Percentiles rank a stretch among this genome's conserved stretches.
Conservation (phyloP, 2,329 filamentous ascomycete species). For the Neurospora sp. region DNA sequence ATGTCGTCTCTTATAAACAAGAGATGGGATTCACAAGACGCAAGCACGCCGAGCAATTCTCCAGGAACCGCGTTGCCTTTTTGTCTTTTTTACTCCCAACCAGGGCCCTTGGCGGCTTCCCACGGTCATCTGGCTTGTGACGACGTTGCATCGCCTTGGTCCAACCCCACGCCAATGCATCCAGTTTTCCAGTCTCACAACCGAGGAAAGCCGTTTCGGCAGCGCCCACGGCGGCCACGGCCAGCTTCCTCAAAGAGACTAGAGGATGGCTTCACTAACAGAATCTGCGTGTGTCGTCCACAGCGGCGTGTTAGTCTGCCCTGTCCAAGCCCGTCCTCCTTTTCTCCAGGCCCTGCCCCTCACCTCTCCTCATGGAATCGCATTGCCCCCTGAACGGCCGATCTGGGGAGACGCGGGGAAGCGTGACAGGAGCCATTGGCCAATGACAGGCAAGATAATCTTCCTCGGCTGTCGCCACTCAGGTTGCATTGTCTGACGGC, state of each 20-base stretch:
- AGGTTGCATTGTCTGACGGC: neutral
- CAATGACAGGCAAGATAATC: slow-evolving; percentile 8
- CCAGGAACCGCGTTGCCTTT: neutral
- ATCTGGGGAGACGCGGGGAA: slow-evolving; percentile 5
- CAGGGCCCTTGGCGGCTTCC: neutral
- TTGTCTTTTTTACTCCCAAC: neutral
- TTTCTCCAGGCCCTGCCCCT: slow-evolving; percentile 7
- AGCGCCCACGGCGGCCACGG: neutral
- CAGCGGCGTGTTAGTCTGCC: neutral
- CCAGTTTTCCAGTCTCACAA: slow-evolving; percentile 6
- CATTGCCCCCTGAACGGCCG: slow-evolving; percentile 15
- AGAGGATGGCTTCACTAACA: neutral
- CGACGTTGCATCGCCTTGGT: neutral
- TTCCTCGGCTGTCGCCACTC: slow-evolving; percentile 7
- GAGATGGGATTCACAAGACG: neutral
- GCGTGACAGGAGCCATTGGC: slow-evolving; percentile 12
- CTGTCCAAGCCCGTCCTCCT: neutral
- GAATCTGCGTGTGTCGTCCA: neutral
- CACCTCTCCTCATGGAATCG: slow-evolving; percentile 4
- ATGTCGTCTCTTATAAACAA: neutral
- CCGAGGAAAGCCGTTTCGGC: slow-evolving; percentile 18
- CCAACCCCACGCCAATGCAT: slow-evolving; percentile 6
- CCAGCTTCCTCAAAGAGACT: neutral
- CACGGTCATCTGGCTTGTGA: neutral
- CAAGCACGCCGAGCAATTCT: neutral